Base-by-base conservation (phyloP, 305 asterid genomes). In the Solanum chacoense region DNA sequence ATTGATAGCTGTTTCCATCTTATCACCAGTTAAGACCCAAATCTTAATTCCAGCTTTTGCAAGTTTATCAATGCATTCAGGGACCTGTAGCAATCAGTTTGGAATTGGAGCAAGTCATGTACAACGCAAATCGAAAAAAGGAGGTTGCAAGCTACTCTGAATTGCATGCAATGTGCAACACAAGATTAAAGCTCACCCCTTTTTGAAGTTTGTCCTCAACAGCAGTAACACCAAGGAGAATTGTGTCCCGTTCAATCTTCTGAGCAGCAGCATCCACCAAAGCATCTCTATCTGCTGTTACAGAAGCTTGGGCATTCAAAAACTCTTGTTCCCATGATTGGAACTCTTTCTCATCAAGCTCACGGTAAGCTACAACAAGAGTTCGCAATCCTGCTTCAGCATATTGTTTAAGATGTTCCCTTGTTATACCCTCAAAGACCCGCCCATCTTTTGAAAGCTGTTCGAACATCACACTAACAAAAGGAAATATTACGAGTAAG, bases 141-240 rank as follows among this genome's bases (percentile, higher is more conserved):
- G 76, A 75, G 32, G 36, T 55, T 18, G 37, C 42, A 83, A 50
- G 12, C 42, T 50, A 37, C 7, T 1, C 69, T 50, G 7, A 29
- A 83, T 50, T 20, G 71, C 38, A 84, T 31, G 26, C 32, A 84
- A 63, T 37, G 85, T 67, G 40, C n/a, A 83, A 18, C 45, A 20
- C 31, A 50, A 90, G 90, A 85, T 83, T 73, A 88, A 85, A 78
- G 90, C 40, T 90, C 75, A 97, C 99, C 98, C 99, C 99, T 90
- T 95, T 94, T 89, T 97, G 99, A 89, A 97, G 96, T 91, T 97
- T 97, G 93, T 97, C 99, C 91, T 97, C 99, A 11, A 97, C 98
- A 81, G 99, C 99, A n/a, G 99, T 97, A 84, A 98, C 98, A 84
- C 99, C 99, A 40, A 97, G 95, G 89, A 97, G 98, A 92, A 94